These are phyloP conservation scores for Syncephalastrum racemosum DNA, from an alignment of 371 early-diverging fungal genomes.

Conservation along the genomic window DNA sequence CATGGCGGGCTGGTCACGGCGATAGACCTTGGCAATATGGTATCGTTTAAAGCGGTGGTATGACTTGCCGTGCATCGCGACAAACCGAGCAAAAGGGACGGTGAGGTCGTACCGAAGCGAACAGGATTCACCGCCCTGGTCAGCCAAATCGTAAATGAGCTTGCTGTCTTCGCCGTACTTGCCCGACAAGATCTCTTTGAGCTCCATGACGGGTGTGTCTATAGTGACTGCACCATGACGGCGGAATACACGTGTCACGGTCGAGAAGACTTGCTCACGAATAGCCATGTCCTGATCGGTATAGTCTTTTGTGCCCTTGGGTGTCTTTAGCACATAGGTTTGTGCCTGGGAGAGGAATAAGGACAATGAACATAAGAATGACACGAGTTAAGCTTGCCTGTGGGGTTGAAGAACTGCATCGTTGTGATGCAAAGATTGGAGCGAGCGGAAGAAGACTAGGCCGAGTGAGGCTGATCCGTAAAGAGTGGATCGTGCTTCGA, in stretches of 20 bases:
- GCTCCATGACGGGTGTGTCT: conserved; percentile 99
- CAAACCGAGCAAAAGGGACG: conserved; percentile 98
- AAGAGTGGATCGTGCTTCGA: no score
- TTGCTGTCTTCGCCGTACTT: conserved; percentile 99
- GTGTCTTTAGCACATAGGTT: conserved; percentile 7
- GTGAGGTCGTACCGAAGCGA: conserved; percentile 99
- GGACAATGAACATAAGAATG: no score
- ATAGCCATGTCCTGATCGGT: conserved; percentile 92
- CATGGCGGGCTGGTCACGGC: conserved; percentile 99
- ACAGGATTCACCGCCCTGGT: conserved; percentile 99
- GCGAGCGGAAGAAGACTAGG: no score
- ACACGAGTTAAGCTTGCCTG: no score
- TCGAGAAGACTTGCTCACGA: conserved; percentile 86
- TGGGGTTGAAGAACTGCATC: no score
- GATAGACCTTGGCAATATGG: conserved; percentile 99
- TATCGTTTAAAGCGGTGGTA: conserved; percentile 94
- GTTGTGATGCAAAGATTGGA: no score
- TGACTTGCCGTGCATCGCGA: conserved; percentile 89
- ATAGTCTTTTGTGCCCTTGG: conserved; percentile 89
- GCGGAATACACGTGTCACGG: conserved; percentile 85
- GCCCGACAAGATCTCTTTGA: conserved; percentile 94
- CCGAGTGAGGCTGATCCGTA: no score
- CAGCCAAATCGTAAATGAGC: conserved; percentile 97
- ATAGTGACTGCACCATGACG: conserved; percentile 98
- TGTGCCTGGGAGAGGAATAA: no score